Evolutionary conservation across 179 eudicot genomes (phyloP), one percentile per base, ranked within the genome.

Genomic region (Nepenthes alata): DNA sequence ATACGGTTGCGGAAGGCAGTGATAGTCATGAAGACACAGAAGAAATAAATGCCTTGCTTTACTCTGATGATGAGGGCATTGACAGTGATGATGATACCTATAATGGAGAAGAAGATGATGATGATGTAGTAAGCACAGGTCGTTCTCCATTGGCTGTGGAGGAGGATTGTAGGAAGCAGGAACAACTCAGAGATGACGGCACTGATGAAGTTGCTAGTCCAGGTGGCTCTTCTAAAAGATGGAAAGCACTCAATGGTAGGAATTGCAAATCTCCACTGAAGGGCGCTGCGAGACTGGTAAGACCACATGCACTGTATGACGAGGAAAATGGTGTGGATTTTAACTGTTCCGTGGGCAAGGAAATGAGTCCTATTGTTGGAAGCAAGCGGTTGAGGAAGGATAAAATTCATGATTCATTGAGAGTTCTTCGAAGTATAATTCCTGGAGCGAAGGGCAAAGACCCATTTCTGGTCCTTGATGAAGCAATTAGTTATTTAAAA

Each of bases 31-130:
- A 85, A 68, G 85, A 87, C 75, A 80, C 84, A 0, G 91, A 84
- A 37, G 90, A 87, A 69, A 71, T 87, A 36, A 66, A 87, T 69
- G 95, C 88, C 37, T 71, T 87, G 67, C 83, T 87, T 59, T 85
- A 75, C 77, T 85, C 91, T 3, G 78, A 77, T 60, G 79, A 72
- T 13, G 69, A 65, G 60, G 38, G 56, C 38, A 58, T 67, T 8
- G 70, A 65, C 45, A 2, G 16, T 41, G 45, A 41, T 41, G 45
- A 41, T 4, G 14, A 5, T 11, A 16, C 11, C 14, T 55, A 55
- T 36, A 59, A 61, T 65, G 75, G 58, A 39, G 74, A 78, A 15
- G 72, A 72, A 51, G 86, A 78, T 61, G 90, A 80, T 75, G 82
- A 74, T 52, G 86, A 85, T 69, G 50, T 6, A 47, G 62, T 83